Evolutionary conservation across 306 rosid genomes (phyloP), one percentile per base, ranked within the genome.

Genomic region (Rosa multiflora): DNA sequence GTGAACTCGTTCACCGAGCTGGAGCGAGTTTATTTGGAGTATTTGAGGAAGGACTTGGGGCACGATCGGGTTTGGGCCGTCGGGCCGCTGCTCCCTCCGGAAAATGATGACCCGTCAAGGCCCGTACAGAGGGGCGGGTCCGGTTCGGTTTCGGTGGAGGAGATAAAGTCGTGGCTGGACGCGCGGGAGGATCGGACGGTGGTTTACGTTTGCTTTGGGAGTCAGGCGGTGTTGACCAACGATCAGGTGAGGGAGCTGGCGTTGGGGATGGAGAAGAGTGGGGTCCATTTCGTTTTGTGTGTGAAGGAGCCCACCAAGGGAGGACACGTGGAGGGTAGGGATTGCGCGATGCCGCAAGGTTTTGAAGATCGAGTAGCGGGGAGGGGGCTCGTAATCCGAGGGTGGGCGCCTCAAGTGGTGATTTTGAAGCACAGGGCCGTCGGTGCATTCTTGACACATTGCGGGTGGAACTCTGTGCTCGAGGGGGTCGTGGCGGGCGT

Each of bases 141-240:
- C 0, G 81, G 79, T 37, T 74, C 88, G 1, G 59, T 83, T 0
- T 3, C 58, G 0, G 40, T 43, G 0, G 70, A 87, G 69, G 75
- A 77, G 49, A 29, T 90, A 10, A 46, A 77, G 5, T 66, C 86
- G 0, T 90, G 92, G 92, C 85, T 90, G 10, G 86, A 90, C n/a
- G 13, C 55, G 26, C 75, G 64, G 15, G 48, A 62, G 3, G 73
- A 80, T 3, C 49, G 14, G 0, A 51, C 76, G 21, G 89, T 88
- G 12, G 90, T 90, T 18, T 90, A 88, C 32, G 79, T 87, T 1
- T 87, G 87, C 49, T 90, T 90, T 47, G 94, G 94, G 6, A 88
- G 86, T 59, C 82, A 58, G 23, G 69, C 79, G 0, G 46, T 76
- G 39, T 61, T 88, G 43, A 67, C 23, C 0, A 37, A 79, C 1